Evolutionary conservation across 306 rosid species (phyloP), one percentile per base, ranked within the genome.

Genomic region (Trichosanthes cucumerina): DNA sequence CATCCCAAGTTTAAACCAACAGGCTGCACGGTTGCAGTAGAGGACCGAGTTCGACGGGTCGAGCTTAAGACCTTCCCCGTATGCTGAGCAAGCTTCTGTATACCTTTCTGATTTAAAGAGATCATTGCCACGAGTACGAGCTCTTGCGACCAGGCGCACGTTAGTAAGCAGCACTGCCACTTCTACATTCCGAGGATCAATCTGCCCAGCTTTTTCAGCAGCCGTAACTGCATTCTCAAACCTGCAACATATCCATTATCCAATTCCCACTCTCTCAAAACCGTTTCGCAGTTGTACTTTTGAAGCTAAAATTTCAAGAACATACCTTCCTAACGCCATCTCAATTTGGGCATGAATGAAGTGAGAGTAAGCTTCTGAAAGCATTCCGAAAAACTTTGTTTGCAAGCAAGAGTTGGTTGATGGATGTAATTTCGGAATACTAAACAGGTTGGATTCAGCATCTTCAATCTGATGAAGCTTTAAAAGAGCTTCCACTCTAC

Each of bases 241-340:
- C 98, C 98, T 95, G 97, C 97, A 92, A 88, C 46, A 86, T 84
- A 95, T 85, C 86, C 87, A 89, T 83, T 85, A 85, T 85, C 83
- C 73, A 84, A 70, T 86, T 69, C 87, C 86, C 89, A 87, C 86
- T 81, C 89, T 76, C 84, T 82, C 79, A 83, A 75, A 82, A 84
- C 78, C 83, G 62, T 50, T 50, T 65, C 24, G n/a, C 83, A 84
- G 53, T 66, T 34, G 18, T 59, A 74, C 75, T 47, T 80, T 73
- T 10, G 49, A 85, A 87, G 82, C 76, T 43, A 72, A 83, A 50
- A 64, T 62, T 78, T 53, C n/a, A 57, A 28, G 69, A 92, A 84
- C 97, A 88, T 89, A 95, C 98, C 98, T 88, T 88, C 98, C 97
- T 69, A 91, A 78, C 56, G 98, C 92, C 97, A 95, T 85, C 85